phyloP scores from a whole-genome alignment of 139 green algal genomes.

The Edaphochlamys debaryana region DNA sequence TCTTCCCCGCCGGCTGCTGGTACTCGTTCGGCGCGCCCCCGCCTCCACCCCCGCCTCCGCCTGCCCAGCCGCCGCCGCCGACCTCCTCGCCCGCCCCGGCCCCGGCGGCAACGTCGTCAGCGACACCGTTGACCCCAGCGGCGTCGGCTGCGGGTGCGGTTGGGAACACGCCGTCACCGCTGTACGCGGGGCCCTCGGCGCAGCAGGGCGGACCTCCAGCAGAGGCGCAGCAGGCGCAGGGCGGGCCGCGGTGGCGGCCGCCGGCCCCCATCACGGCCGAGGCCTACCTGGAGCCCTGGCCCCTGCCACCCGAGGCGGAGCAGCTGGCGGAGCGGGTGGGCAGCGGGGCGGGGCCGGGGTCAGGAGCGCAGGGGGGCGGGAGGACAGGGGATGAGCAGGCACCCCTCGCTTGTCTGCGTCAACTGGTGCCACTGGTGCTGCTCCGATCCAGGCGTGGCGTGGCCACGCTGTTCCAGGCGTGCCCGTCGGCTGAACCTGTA shows the following conservation, averaged over 20 bases:
- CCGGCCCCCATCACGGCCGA: neutral
- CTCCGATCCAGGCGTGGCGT: no score
- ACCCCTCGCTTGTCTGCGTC: neutral
- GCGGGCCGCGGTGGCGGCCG: conserved; percentile 14
- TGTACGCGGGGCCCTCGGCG: neutral
- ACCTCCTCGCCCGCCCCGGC: no score
- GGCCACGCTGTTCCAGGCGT: no score
- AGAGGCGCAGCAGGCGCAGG: neutral
- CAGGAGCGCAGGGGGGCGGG: no score
- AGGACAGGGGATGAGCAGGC: neutral
- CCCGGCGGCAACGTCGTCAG: neutral
- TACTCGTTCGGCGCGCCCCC: conserved; percentile 25
- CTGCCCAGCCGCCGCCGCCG: neutral
- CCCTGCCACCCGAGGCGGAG: neutral
- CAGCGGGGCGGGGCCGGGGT: neutral
- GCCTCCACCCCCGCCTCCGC: neutral
- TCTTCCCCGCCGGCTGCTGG: conserved; percentile 85
- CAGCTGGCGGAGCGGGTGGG: conserved; percentile 28
- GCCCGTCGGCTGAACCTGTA: no score
- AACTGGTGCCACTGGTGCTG: no score
- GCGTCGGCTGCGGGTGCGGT: neutral
- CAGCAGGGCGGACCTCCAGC: neutral
- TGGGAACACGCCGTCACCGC: neutral
- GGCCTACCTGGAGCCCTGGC: neutral
- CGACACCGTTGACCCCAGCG: neutral